Percentiles rank a stretch among this genome's conserved stretches.
Evolutionary conservation across 2,329 filamentous ascomycete genomes (phyloP).

Genomic region (Colletotrichum aenigma): DNA sequence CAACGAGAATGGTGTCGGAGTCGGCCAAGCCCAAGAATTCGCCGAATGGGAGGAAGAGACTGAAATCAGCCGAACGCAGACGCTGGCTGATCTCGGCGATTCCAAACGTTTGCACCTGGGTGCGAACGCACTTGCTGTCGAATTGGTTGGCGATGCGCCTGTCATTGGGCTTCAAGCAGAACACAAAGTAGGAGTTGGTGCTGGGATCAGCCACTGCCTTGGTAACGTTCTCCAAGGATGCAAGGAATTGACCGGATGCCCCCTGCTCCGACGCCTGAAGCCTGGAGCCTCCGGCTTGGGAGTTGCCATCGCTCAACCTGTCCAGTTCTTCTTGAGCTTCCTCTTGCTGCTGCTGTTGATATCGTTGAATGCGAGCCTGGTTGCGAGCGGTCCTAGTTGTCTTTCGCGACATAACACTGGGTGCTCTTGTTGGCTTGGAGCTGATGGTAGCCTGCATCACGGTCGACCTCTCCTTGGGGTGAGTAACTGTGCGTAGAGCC

Average conservation of each 20-base stretch:
- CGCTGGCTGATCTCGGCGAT: conserved; percentile 97
- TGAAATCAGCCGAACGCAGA: conserved; percentile 92
- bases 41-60: conserved; percentile 91
- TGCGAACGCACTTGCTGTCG: conserved; percentile 96
- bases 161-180: conserved; percentile 97
- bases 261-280: conserved; percentile 62
- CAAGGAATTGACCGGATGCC: conserved; percentile 89
- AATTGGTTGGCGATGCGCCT: conserved; percentile 97
- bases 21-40: conserved; percentile 93
- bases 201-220: conserved; percentile 82
- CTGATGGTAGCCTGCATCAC: conserved; percentile 97
- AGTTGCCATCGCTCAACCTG: conserved; percentile 53
- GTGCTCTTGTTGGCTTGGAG: conserved; percentile 90
- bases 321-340: conserved; percentile 52
- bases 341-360: conserved; percentile 39
- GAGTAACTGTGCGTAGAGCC: conserved; percentile 88
- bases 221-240: conserved; percentile 87
- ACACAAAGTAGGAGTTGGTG: conserved; percentile 94
- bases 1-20: conserved; percentile 82
- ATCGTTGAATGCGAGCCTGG: conserved; percentile 27
- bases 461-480: conserved; percentile 86
- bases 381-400: conserved; percentile 47
- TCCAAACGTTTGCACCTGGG: conserved; percentile 92
- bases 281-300: conserved; percentile 46
- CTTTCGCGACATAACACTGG: conserved; percentile 88